Base-by-base conservation (phyloP, 192 early-diverging fungal genomes). In the Coemansia sp. region DNA sequence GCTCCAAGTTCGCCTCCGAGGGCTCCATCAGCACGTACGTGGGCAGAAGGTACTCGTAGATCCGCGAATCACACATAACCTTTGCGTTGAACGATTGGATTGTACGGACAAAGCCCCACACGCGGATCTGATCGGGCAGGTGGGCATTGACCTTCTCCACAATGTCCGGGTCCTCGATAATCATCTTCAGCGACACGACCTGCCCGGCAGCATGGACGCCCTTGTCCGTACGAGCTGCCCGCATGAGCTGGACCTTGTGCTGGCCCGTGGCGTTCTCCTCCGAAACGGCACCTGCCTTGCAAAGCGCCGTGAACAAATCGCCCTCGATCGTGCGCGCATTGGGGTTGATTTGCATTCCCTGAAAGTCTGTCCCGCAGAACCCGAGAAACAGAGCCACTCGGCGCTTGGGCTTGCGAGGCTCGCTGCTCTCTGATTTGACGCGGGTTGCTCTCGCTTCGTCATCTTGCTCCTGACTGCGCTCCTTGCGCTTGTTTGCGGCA, bases 181-280 rank as follows among this genome's bases (percentile, higher is more conserved):
- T 87, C 86, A 99, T 87, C 70, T 99, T 99, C 27, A 91, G 56
- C 5, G 94, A 94, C 9, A 93, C 86, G 3, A 99, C 90, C 53
- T 99, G 95, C 11, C 96, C 96, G 32, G 92, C 92, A 18, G 97
- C 95, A 68, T 98, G 96, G 4, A 99, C 97, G 26, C 97, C 97
- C 73, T 98, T 98, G 67, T 99, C 97, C 1, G 97, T 99, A 32
- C 97, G 85, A 9, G 97, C 97, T 8, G 93, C 88, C 56, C 97
- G 82, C 83, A 87, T 87, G 61, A 97, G 87, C 50, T 87, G 77
- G 55, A 94, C 85, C 74, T 91, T 91, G 60, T 84, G 85, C 56
- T 86, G 90, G 65, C 92, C 90, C 24, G 86, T 84, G 1, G 92
- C 84, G 57, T 99, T 99, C 17, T 92, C 92, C 33, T 82, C 82